Percentiles rank a stretch among this genome's conserved stretches.
phyloP scores from a whole-genome alignment of 2,329 filamentous ascomycete genomes.

The Mollisiaceae sp. region DNA sequence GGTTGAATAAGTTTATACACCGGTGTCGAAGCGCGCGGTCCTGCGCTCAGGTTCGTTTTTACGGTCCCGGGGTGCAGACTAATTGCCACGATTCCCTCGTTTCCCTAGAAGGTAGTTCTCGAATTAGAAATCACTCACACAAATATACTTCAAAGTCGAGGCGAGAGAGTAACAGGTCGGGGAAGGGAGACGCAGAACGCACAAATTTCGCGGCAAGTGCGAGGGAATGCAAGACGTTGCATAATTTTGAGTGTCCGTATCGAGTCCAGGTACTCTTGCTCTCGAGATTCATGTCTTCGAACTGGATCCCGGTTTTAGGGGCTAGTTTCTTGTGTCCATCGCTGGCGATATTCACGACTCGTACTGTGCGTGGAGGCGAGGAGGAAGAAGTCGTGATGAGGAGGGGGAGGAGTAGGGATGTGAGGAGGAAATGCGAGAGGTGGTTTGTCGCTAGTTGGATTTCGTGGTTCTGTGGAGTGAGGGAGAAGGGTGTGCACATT shows the following conservation, averaged over 20 bases:
- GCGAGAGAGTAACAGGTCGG: too few species aligned
- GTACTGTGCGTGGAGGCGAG: slow-evolving; percentile 31
- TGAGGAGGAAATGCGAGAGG: slow-evolving; percentile 43
- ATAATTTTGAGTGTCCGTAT: slow-evolving; percentile 30
- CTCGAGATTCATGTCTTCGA: slow-evolving; percentile 18
- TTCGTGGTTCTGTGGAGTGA: slow-evolving; percentile 38
- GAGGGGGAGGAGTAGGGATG: slow-evolving; percentile 41
- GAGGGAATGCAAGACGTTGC: slow-evolving; percentile 4
- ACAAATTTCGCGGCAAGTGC: neutral
- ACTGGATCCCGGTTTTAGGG: slow-evolving; percentile 25
- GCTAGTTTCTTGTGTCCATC: slow-evolving; percentile 18
- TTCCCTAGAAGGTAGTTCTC: neutral
- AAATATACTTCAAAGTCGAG: too few species aligned
- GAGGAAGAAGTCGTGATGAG: slow-evolving; percentile 21
- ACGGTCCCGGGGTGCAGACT: slow-evolving; percentile 22
- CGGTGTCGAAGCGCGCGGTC: slow-evolving; percentile 4
- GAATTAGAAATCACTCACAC: too few species aligned
- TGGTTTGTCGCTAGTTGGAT: slow-evolving; percentile 43
- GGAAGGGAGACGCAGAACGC: neutral
- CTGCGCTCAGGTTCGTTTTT: slow-evolving; percentile 15
- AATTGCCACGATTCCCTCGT: neutral
- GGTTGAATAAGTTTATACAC: slow-evolving; percentile 13
- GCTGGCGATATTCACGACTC: slow-evolving; percentile 30
- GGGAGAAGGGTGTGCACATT: slow-evolving; percentile 16
- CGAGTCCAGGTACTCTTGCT: slow-evolving; percentile 13